Conservation (phyloP, 306 rosid species). For the Rosa multiflora region DNA sequence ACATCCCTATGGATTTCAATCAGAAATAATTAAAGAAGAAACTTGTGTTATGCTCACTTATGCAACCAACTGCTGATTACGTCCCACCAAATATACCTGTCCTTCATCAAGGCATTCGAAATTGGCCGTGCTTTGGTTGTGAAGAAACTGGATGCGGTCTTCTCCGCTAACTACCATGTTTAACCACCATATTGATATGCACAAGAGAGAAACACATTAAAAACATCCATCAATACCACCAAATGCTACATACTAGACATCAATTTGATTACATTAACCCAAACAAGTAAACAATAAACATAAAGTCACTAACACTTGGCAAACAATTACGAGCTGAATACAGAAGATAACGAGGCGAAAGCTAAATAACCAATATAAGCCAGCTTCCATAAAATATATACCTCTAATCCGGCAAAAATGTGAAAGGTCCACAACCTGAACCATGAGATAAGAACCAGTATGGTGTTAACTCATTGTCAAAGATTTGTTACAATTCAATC, state of each 20-base stretch:
- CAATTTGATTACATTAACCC: background rate
- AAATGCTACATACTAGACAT: constrained; percentile 9
- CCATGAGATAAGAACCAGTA: constrained; percentile 13
- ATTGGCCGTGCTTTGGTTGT: constrained; percentile 92
- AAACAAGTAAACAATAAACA: background rate
- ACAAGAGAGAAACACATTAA: constrained; percentile 11
- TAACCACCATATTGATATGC: constrained; percentile 20
- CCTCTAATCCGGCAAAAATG: constrained; percentile 96
- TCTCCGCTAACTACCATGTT: constrained; percentile 77
- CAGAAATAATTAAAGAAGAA: constrained; percentile 41
- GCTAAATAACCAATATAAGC: no score
- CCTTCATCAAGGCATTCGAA: constrained; percentile 70
- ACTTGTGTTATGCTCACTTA: constrained; percentile 17
- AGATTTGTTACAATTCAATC: no score
- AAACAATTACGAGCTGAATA: background rate
- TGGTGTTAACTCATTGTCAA: background rate
- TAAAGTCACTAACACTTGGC: background rate
- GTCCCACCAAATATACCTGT: constrained; percentile 54
- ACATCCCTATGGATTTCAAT: constrained; percentile 87
- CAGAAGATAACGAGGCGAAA: background rate
- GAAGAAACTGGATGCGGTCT: constrained; percentile 87
- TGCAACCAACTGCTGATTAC: constrained; percentile 30
- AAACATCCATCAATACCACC: constrained; percentile 11
- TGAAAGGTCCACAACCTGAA: constrained; percentile 90
- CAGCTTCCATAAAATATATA: constrained; percentile 24